Conservation (phyloP, 306 rosid species). For the Casuarina glauca region DNA sequence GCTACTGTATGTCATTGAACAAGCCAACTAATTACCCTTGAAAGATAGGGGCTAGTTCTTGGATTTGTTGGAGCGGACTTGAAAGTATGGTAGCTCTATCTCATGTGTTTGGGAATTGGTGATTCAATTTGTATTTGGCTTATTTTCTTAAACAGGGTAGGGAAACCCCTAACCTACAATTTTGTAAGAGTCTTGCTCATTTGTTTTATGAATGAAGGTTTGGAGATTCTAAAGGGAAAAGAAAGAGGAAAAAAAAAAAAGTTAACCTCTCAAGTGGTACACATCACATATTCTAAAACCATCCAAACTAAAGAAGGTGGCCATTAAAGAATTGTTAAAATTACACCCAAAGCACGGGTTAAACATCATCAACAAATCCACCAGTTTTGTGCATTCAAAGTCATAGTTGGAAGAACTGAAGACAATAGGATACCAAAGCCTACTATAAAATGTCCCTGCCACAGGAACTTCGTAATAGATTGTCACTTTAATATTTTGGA, state of each 20-base stretch:
- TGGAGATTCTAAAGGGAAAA: no score
- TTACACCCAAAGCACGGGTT: neutral
- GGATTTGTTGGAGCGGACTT: no score
- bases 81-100: no score
- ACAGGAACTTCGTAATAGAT: neutral
- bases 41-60: no score
- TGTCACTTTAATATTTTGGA: neutral
- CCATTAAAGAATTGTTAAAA: neutral
- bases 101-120: no score
- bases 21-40: no score
- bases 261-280: neutral
- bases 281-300: neutral
- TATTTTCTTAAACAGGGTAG: no score
- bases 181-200: no score
- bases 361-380: neutral
- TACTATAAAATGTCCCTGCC: neutral
- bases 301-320: neutral
- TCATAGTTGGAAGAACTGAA: neutral
- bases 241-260: neutral
- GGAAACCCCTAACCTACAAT: no score
- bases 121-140: no score
- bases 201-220: no score
- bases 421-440: neutral
- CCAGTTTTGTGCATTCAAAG: neutral
- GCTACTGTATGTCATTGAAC: no score